These are phyloP conservation scores for Colletotrichum sp. DNA, from an alignment of 2,329 filamentous ascomycete genomes.

Conservation along the genomic window DNA sequence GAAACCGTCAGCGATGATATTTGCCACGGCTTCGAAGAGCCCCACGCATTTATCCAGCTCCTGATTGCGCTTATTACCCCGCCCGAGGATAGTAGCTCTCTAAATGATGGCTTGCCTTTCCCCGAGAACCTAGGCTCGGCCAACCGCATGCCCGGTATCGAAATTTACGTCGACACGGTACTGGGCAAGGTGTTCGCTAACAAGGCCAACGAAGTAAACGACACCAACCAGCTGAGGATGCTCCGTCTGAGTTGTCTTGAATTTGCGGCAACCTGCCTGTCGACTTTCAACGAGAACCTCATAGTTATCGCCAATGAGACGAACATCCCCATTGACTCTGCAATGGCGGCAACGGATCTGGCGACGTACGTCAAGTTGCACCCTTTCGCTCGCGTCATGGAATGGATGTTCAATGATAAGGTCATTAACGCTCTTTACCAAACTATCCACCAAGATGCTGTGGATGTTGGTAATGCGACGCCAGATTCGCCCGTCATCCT, in stretches of 20 bases:
- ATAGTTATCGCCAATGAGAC: constrained; percentile 85
- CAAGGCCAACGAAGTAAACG: constrained; percentile 68
- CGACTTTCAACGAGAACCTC: constrained; percentile 92
- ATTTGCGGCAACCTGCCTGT: constrained; percentile 80
- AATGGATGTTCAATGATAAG: constrained; percentile 96
- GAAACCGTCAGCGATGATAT: constrained; percentile 77
- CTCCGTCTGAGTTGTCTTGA: constrained; percentile 82
- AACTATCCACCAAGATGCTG: constrained; percentile 77
- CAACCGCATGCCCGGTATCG: constrained; percentile 81
- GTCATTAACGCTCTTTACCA: constrained; percentile 82
- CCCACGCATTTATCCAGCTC: constrained; percentile 82
- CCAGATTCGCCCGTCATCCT: constrained; percentile 83
- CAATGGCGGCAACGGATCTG: constrained; percentile 77
- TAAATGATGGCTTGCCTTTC: constrained; percentile 83
- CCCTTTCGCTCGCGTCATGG: constrained; percentile 93
- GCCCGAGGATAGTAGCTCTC: constrained; percentile 60
- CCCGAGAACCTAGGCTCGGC: constrained; percentile 82
- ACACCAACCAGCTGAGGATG: constrained; percentile 72
- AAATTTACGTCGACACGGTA: constrained; percentile 91
- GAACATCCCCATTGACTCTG: constrained; percentile 74
- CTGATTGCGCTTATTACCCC: constrained; percentile 76
- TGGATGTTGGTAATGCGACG: constrained; percentile 73
- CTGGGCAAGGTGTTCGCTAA: constrained; percentile 78
- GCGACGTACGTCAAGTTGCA: constrained; percentile 85
- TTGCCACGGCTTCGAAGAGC: constrained; percentile 81